Base-by-base conservation (phyloP, 2,329 filamentous ascomycete genomes). In the Aspergillus bombycis region DNA sequence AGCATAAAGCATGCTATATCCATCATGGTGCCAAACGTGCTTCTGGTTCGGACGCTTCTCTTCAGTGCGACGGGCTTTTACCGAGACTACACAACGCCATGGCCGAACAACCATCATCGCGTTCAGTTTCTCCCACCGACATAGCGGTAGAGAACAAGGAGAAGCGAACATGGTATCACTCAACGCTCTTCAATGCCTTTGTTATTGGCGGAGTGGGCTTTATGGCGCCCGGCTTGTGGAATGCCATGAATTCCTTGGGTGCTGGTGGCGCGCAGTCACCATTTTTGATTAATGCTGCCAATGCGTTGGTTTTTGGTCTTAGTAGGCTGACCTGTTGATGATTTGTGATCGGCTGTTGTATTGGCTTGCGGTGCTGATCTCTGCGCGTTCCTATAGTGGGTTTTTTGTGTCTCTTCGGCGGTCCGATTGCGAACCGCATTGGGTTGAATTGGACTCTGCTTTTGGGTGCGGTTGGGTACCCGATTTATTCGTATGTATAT, bases 141-240 rank as follows among this genome's bases (percentile, higher is more conserved):
- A 26, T 41, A 12, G 16, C 65, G 8, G 41, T 21, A 11, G 57
- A 23, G 12, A 23, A 45, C 3, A 21, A 32, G 28, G 60, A 57
- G 21, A 66, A 67, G 23, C 64, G 67, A 32, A 41, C 63, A 48
- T 86, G 84, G 84, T 83, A 85, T 65, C 82, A 79, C 58, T 79
- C 79, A 2, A 85, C 83, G 0, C 77, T 86, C 1, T 85, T 85
- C 77, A 84, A 86, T 68, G 83, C 83, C 45, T 82, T 81, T 55
- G 76, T 86, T 19, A 84, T 85, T 53, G 84, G 84, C 14, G 78
- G 76, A 16, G 83, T 85, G 0, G 84, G 83, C 1, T 86, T 85
- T 67, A 75, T 84, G 30, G 74, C 74, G 7, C 74, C 74, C 0
- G 74, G 74, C 0, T 71, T 87, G 3, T 86, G 85, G 84, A 86